Percentiles rank a stretch among this genome's conserved stretches.
Conservation (phyloP, 805 yeast genomes). For the Starmerella floricola region DNA sequence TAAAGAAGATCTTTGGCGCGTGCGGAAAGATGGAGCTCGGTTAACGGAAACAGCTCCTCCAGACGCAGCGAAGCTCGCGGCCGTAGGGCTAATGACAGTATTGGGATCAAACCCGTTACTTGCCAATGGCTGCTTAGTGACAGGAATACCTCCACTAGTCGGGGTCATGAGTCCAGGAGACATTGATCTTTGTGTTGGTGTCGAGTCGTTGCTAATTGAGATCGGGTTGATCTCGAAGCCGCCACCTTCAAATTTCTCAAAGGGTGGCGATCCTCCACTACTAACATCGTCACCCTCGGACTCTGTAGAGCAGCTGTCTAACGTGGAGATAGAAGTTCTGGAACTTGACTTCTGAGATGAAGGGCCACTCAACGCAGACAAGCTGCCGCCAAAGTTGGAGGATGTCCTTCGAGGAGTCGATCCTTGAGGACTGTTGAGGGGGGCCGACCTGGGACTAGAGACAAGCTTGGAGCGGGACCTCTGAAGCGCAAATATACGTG, state of each 20-base stretch:
- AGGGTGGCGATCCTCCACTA: neutral
- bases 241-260: neutral
- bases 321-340: slow-evolving; percentile 7
- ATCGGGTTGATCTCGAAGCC: neutral
- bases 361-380: slow-evolving; percentile 7
- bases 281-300: slow-evolving; percentile 4
- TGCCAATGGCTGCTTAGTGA: slow-evolving; percentile 2
- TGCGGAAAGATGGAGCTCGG: slow-evolving; percentile 17
- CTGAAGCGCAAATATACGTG: slow-evolving; percentile 76
- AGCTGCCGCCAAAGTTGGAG: slow-evolving; percentile 20
- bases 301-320: slow-evolving; percentile 1
- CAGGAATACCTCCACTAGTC: neutral
- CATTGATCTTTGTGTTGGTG: neutral
- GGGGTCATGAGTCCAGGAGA: neutral
- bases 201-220: neutral
- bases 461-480: slow-evolving; percentile 50
- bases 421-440: slow-evolving; percentile 21
- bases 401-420: slow-evolving; percentile 1
- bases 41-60: slow-evolving; percentile 16
- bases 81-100: slow-evolving; percentile 16
- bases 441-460: slow-evolving; percentile 13
- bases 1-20: slow-evolving; percentile 19
- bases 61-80: slow-evolving; percentile 11
- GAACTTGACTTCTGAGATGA: neutral
- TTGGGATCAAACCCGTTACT: slow-evolving; percentile 13